phyloP scores from a whole-genome alignment of 2,329 filamentous ascomycete species.

The Eutypa lata region DNA sequence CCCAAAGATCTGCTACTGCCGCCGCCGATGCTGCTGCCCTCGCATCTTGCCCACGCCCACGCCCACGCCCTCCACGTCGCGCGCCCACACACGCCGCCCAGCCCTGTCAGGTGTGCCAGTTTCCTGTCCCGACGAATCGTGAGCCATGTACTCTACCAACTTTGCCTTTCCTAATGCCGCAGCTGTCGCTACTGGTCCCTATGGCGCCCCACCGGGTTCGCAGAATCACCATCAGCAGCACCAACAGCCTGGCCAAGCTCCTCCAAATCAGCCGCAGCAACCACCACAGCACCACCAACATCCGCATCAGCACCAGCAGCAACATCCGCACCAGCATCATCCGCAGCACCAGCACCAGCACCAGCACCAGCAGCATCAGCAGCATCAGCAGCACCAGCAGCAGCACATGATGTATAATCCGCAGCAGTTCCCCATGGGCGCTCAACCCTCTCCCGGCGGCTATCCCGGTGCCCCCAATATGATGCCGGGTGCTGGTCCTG shows the following conservation, averaged over 20 bases:
- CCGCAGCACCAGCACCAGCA: constrained; percentile 22
- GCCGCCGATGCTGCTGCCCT: neutral
- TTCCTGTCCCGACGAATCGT: constrained; percentile 21
- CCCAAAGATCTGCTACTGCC: neutral
- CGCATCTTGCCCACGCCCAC: constrained; percentile 1
- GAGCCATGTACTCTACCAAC: constrained; percentile 53
- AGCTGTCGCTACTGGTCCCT: constrained; percentile 50
- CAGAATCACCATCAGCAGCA: constrained; percentile 39
- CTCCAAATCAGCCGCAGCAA: constrained; percentile 26
- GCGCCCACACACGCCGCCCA: constrained; percentile 21
- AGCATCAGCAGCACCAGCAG: constrained; percentile 20
- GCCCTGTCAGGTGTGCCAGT: constrained; percentile 26
- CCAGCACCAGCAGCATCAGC: constrained; percentile 11
- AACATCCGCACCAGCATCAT: constrained; percentile 15
- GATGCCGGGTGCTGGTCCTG: constrained; percentile 50
- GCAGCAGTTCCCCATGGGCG: constrained; percentile 55
- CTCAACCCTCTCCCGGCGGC: constrained; percentile 38
- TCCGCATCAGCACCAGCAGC: constrained; percentile 32
- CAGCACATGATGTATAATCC: constrained; percentile 58
- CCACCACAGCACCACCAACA: constrained; percentile 12
- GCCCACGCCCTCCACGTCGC: constrained; percentile 10
- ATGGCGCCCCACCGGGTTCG: constrained; percentile 40
- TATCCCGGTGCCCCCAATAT: constrained; percentile 54
- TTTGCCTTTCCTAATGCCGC: constrained; percentile 52
- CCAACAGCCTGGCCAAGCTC: constrained; percentile 39